These are phyloP conservation scores for Sporothrix brasiliensis DNA, from an alignment of 2,329 filamentous ascomycete species.

Conservation along the genomic window DNA sequence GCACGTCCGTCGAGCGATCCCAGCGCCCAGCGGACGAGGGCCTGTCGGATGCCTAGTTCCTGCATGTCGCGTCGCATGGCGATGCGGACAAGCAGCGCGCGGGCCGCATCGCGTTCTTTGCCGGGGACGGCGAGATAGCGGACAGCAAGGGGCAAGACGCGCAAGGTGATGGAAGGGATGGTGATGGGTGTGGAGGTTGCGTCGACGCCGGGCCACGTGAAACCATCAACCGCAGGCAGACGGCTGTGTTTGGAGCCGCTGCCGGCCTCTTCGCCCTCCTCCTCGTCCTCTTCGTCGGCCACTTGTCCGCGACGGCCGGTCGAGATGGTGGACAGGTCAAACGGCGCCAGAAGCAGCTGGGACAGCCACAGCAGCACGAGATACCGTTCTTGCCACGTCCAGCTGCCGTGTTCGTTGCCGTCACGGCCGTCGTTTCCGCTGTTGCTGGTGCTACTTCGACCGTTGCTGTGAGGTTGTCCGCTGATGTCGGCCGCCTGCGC, in stretches of 20 bases:
- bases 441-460: constrained; percentile 32
- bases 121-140: constrained; percentile 73
- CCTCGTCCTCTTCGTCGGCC: constrained; percentile 31
- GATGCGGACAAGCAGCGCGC: constrained; percentile 75
- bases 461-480: too few species aligned
- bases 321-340: constrained; percentile 87
- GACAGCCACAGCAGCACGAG: constrained; percentile 85
- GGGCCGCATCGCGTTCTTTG: constrained; percentile 90
- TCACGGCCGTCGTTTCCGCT: constrained; percentile 34
- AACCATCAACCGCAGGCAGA: constrained; percentile 50
- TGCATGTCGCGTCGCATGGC: constrained; percentile 90
- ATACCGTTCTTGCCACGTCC: constrained; percentile 88
- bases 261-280: constrained; percentile 41
- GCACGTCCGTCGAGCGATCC: constrained; percentile 52
- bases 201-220: constrained; percentile 53
- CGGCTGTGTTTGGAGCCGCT: constrained; percentile 47
- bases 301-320: constrained; percentile 41
- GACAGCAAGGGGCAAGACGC: constrained; percentile 71
- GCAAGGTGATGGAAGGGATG: constrained; percentile 69
- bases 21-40: constrained; percentile 72
- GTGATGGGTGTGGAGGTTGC: constrained; percentile 44
- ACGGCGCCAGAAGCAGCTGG: constrained; percentile 80
- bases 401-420: constrained; percentile 39
- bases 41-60: constrained; percentile 67
- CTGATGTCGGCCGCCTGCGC: constrained; percentile 40